Percentiles rank a stretch among this genome's conserved stretches.
Evolutionary conservation across 2,329 filamentous ascomycete genomes (phyloP).

Genomic region (Alternaria solani): DNA sequence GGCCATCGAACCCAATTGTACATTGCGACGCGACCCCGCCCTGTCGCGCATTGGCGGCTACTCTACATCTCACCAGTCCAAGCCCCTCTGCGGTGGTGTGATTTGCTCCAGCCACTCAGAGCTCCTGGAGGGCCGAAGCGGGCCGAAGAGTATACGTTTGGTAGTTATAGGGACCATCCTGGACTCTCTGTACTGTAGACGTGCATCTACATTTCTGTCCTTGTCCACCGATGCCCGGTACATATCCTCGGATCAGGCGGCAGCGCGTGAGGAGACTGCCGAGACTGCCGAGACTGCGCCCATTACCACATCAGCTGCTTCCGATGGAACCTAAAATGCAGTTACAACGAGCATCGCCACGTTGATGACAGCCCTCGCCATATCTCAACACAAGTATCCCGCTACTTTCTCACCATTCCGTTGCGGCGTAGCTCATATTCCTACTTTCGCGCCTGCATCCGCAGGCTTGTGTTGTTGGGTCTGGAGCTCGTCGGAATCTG

Average conservation of each 20-base stretch:
- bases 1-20: not conserved
- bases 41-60: not conserved
- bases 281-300: not conserved
- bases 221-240: slow-evolving; percentile 1
- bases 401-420: not conserved
- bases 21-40: slow-evolving; percentile 5
- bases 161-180: not conserved
- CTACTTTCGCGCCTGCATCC: not conserved
- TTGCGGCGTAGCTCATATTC: not conserved
- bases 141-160: slow-evolving; percentile 1
- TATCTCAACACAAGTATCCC: not conserved
- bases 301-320: not conserved
- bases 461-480: not conserved
- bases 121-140: slow-evolving; percentile 4
- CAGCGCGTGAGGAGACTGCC: not conserved
- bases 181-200: not conserved
- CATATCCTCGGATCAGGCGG: not conserved
- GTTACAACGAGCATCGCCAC: not conserved
- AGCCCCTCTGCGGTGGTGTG: slow-evolving; percentile 6
- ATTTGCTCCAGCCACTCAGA: slow-evolving; percentile 2
- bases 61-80: not conserved
- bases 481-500: not conserved
- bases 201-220: not conserved
- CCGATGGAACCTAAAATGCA: not conserved
- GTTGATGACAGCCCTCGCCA: slow-evolving; percentile 1